Conservation (phyloP, 1,284 basidiomycete species). For the Coniophora puteana region DNA sequence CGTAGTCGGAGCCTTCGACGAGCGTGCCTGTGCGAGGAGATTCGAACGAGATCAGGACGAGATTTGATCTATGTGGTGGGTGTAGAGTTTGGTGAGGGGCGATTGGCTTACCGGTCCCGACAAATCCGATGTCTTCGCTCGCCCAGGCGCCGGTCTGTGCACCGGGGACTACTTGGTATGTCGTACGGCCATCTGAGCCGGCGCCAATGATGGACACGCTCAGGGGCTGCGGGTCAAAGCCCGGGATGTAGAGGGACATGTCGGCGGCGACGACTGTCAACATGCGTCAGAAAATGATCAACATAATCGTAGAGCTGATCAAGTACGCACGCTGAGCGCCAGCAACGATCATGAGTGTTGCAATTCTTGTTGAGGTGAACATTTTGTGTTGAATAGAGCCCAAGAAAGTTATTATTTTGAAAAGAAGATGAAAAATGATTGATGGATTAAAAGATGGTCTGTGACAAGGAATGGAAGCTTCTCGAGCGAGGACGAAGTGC, state of each 20-base stretch:
- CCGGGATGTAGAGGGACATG: slow-evolving; percentile 41
- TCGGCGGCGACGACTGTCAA: slow-evolving; percentile 17
- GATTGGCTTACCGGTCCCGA: slow-evolving; percentile 33
- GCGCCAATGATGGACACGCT: slow-evolving; percentile 37
- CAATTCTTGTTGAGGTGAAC: too few species aligned
- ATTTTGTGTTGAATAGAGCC: too few species aligned
- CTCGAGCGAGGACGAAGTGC: too few species aligned
- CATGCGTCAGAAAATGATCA: too few species aligned
- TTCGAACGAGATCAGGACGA: background rate
- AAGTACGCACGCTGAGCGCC: too few species aligned
- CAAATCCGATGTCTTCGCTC: slow-evolving; percentile 26
- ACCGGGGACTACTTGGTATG: slow-evolving; percentile 37
- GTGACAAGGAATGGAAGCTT: too few species aligned
- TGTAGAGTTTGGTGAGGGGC: background rate
- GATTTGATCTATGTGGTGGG: background rate
- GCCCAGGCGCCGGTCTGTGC: slow-evolving; percentile 28
- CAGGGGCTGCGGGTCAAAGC: slow-evolving; percentile 40
- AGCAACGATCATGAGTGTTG: too few species aligned
- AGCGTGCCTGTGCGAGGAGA: slow-evolving; percentile 6
- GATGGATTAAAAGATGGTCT: too few species aligned
- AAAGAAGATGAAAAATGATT: too few species aligned
- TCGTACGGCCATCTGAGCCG: slow-evolving; percentile 37
- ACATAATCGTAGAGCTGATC: too few species aligned
- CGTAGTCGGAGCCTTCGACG: slow-evolving; percentile 9
- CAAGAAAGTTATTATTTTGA: slow-evolving; percentile 2